Conservation (phyloP, 2,329 filamentous ascomycete genomes). For the Scedosporium aurantiacum region DNA sequence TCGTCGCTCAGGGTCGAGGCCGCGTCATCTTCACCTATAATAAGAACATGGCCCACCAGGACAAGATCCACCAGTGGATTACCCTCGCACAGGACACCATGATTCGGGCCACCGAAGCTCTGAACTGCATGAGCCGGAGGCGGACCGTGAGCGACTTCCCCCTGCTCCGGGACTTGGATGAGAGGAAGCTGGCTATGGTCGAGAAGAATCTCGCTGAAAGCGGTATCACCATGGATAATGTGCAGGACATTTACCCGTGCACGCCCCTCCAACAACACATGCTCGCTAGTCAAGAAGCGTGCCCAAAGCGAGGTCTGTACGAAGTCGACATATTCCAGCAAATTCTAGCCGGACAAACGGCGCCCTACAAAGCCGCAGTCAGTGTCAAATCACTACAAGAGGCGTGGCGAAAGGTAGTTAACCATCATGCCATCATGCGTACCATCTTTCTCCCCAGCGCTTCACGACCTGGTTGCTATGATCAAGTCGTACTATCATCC, state of each 20-base stretch:
- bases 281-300: slow-evolving; percentile 23
- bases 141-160: neutral
- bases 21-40: neutral
- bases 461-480: too few species aligned
- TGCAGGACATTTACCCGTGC: slow-evolving; percentile 24
- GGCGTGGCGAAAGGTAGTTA: too few species aligned
- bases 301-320: slow-evolving; percentile 29
- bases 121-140: neutral
- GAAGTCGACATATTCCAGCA: slow-evolving; percentile 16
- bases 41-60: neutral
- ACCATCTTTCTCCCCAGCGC: too few species aligned
- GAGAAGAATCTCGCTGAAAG: slow-evolving; percentile 24
- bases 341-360: neutral
- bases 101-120: neutral
- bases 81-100: neutral
- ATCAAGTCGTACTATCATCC: too few species aligned
- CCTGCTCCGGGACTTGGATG: slow-evolving; percentile 23
- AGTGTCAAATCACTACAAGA: too few species aligned
- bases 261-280: slow-evolving; percentile 26
- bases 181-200: slow-evolving; percentile 21
- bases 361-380: too few species aligned
- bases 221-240: slow-evolving; percentile 24
- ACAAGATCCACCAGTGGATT: neutral
- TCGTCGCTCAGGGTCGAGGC: too few species aligned
- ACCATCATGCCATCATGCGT: too few species aligned